Conservation (phyloP, 805 yeast genomes). For the Dipodascopsis uninucleata region DNA sequence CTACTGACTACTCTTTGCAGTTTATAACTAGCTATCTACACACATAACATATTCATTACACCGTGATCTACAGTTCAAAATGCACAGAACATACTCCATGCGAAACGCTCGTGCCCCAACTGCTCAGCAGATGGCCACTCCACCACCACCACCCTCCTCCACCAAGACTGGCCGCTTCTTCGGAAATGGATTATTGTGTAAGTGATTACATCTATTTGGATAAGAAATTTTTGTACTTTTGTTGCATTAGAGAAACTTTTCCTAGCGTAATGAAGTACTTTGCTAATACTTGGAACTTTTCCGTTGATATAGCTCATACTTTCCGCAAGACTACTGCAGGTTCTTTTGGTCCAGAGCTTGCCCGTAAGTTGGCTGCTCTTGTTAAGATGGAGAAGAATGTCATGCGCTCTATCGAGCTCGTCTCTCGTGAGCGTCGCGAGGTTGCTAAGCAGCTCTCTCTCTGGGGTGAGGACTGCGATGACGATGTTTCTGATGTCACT, state of each 20-base stretch:
- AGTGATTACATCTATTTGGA: not conserved
- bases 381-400: conserved; percentile 96
- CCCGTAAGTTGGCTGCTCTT: conserved; percentile 84
- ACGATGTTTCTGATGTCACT: conserved; percentile 93
- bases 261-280: not conserved
- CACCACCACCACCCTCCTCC: conserved; percentile 92
- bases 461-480: conserved; percentile 99
- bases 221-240: not conserved
- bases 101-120: conserved; percentile 96
- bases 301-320: conserved; percentile 28
- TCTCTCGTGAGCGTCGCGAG: conserved; percentile 88
- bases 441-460: conserved; percentile 95
- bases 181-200: conserved; percentile 44
- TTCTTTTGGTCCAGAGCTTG: conserved; percentile 87
- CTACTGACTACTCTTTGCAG: too few relatives aligned
- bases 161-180: conserved; percentile 82
- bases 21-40: too few relatives aligned
- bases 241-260: too few relatives aligned
- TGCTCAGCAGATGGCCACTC: conserved; percentile 88
- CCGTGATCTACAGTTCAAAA: too few relatives aligned
- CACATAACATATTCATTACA: not conserved
- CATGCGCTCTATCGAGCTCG: conserved; percentile 88
- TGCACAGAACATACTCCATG: conserved; percentile 98
- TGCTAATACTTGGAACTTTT: not conserved
- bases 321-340: conserved; percentile 49